Evolutionary conservation across 768 basidiomycete genomes (phyloP), one percentile per base, ranked within the genome.

Genomic region (Crepidotus variabilis): DNA sequence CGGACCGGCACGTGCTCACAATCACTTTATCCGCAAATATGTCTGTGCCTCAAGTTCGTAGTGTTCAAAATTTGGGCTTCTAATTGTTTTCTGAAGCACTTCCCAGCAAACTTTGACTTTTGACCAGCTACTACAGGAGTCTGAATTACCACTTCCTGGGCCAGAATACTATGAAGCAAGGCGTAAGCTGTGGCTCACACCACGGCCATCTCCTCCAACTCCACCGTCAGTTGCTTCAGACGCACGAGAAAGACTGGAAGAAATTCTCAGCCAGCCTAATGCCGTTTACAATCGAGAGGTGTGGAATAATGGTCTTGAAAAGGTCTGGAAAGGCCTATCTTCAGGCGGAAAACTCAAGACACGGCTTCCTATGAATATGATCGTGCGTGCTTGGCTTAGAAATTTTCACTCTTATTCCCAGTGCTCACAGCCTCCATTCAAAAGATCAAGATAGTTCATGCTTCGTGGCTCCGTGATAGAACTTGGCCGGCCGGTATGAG

Each of bases 381-480:
- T 89, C 45, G 89, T 90, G 70, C 60, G 88, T 77, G 45, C 33
- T 53, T 55, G 33, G 20, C 50, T 48, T 36, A 51, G 22, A 55
- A 50, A 24, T 46, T 45, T 35, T 56, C 49, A 50, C 47, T 52
- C 46, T 47, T 33, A 51, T 39, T 54, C 51, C 55, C 51, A 54
- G 36, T 39, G 55, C 39, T 51, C 51, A 61, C 65, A 54, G 67
- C 63, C 50, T 45, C 32, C 55, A 49, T 54, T 50, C 13, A 60
- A 21, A 69, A 92, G 90, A 80, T 90, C 63, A 86, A 87, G 64
- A 77, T 92, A 57, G 69, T 90, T 47, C 81, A 88, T 62, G 80
- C 85, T 33, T 84, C 85, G 34, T 92, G 90, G 90, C 68, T 88
- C 47, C 82, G 82, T 51, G 89, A 92, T 58, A 76, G 82, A 50